phyloP scores from a whole-genome alignment of 345 rosid genomes.

The Salix arbutifolia region DNA sequence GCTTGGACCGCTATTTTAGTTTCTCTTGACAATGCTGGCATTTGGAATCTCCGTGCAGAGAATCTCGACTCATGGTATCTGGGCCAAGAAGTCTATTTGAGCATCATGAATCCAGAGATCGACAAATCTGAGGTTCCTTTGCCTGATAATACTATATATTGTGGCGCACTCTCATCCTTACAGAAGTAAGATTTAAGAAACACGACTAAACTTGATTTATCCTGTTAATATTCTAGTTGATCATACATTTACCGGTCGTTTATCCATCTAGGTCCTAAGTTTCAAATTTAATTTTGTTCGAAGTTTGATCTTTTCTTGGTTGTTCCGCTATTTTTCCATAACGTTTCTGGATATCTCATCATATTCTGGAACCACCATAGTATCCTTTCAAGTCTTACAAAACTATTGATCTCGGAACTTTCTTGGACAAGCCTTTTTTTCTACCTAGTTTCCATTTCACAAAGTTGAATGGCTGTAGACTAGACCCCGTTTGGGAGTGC shows the following conservation, averaged over 20 bases:
- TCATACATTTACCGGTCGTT: background rate
- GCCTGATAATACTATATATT: conserved; percentile 71
- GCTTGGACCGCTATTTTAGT: conserved; percentile 94
- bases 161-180: conserved; percentile 71
- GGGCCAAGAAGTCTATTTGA: conserved; percentile 78
- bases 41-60: conserved; percentile 83
- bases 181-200: conserved; percentile 58
- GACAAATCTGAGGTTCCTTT: conserved; percentile 51
- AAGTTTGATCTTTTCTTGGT: background rate
- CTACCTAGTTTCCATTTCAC: background rate
- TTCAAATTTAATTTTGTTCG: background rate
- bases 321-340: background rate
- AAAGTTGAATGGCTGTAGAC: background rate
- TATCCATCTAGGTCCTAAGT: background rate
- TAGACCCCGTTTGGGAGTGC: too few species aligned
- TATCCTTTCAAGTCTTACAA: background rate
- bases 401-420: background rate
- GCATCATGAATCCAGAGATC: conserved; percentile 60
- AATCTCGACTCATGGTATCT: conserved; percentile 85
- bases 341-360: background rate
- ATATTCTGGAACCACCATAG: background rate
- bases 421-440: background rate
- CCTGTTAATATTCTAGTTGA: background rate
- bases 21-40: conserved; percentile 82
- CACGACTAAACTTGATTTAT: background rate